A percentile compares a stretch with the other conserved stretches of the same genome.
phyloP scores from a whole-genome alignment of 768 basidiomycete species.

The Tulasnella sp. region DNA sequence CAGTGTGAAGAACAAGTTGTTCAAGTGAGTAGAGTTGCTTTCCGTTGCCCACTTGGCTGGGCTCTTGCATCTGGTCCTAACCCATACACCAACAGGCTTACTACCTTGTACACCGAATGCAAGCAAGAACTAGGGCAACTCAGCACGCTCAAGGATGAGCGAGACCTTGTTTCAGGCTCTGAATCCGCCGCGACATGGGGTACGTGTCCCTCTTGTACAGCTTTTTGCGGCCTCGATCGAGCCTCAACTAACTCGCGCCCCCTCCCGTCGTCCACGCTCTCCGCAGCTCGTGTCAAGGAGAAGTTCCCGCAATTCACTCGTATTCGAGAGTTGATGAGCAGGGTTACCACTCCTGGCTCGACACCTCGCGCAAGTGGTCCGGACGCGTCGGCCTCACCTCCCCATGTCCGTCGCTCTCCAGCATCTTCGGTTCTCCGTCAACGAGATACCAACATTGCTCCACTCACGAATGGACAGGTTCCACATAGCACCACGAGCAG shows the following conservation, averaged over 20 bases:
- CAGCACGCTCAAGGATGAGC: conserved; percentile 26
- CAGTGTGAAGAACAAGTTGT: conserved; percentile 31
- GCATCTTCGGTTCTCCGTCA: background rate
- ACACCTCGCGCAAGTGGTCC: conserved; percentile 6
- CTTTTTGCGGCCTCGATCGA: background rate
- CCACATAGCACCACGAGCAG: background rate
- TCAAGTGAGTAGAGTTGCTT: conserved; percentile 27
- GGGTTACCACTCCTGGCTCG: conserved; percentile 12
- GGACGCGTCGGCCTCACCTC: background rate
- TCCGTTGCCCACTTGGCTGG: background rate
- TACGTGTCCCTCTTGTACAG: conserved; percentile 4
- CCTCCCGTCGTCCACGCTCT: background rate
- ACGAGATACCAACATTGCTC: conserved; percentile 1
- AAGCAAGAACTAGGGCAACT: conserved; percentile 27
- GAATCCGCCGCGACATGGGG: conserved; percentile 27
- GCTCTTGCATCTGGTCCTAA: conserved; percentile 4
- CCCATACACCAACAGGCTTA: conserved; percentile 16
- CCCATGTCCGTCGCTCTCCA: conserved; percentile 9
- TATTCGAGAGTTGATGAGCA: conserved; percentile 28
- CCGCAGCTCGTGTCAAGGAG: conserved; percentile 29
- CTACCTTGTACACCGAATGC: conserved; percentile 30
- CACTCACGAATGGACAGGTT: conserved; percentile 8
- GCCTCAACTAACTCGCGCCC: conserved; percentile 1
- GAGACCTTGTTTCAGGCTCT: conserved; percentile 27
- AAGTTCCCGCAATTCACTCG: conserved; percentile 30